Conservation (phyloP, 1,139 yeast species). For the Nakaseomyces kungkrabaensis region DNA sequence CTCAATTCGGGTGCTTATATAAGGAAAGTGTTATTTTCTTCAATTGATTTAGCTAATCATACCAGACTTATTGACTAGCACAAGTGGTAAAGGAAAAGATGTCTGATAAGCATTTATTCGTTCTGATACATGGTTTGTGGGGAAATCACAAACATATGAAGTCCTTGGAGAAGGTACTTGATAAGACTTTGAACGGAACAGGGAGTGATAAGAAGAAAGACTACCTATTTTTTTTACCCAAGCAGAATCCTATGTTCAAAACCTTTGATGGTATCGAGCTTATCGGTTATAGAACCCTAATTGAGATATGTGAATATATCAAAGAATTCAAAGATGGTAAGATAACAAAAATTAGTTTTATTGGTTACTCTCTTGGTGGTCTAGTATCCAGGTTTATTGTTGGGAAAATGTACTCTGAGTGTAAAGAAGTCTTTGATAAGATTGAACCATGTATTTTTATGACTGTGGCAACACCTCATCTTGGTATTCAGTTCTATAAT, state of each 20-base stretch:
- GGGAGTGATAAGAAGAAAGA: conserved; percentile 36
- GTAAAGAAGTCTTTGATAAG: conserved; percentile 43
- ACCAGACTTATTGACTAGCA: too few species aligned
- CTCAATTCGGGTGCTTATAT: too few species aligned
- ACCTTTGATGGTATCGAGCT: conserved; percentile 78
- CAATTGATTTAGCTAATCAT: too few species aligned
- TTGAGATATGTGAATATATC: conserved; percentile 48
- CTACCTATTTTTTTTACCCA: conserved; percentile 52
- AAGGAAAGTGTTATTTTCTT: too few species aligned
- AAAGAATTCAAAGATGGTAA: conserved; percentile 33
- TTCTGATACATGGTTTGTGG: conserved; percentile 83
- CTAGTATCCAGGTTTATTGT: conserved; percentile 52
- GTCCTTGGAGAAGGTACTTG: conserved; percentile 46
- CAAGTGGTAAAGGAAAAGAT: conserved; percentile 1
- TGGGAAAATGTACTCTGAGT: conserved; percentile 37
- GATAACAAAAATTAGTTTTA: conserved; percentile 36
- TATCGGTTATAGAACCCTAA: conserved; percentile 58
- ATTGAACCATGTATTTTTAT: conserved; percentile 59
- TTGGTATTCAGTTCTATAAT: conserved; percentile 50
- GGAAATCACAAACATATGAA: conserved; percentile 72
- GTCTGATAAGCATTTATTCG: conserved; percentile 51
- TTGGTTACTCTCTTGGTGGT: conserved; percentile 51
- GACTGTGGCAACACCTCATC: conserved; percentile 88
- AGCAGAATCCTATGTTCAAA: conserved; percentile 61
- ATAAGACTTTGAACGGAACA: conserved; percentile 32